A percentile compares a stretch with the other conserved stretches of the same genome.
Conservation (phyloP, 1,284 basidiomycete species). For the Boletellus deceptivus region DNA sequence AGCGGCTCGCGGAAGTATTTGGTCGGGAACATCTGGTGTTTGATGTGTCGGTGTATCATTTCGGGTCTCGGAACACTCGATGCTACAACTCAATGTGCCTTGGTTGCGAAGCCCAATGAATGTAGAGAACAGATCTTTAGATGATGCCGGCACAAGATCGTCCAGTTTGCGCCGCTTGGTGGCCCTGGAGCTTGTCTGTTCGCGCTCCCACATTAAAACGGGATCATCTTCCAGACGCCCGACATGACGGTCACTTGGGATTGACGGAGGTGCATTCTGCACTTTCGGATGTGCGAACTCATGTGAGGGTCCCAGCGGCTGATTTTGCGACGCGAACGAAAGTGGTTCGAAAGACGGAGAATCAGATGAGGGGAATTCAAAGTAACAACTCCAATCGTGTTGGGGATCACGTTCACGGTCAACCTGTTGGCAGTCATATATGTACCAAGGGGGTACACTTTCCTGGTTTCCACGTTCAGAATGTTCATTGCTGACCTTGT, state of each 20-base stretch:
- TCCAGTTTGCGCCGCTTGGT: slow-evolving; percentile 31
- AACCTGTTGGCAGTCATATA: neutral
- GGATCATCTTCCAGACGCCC: slow-evolving; percentile 1
- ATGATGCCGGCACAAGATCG: slow-evolving; percentile 24
- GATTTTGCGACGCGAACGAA: slow-evolving; percentile 25
- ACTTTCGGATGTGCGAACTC: slow-evolving; percentile 3
- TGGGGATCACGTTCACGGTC: slow-evolving; percentile 1
- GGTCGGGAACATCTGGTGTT: slow-evolving; percentile 7
- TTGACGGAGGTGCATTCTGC: slow-evolving; percentile 7
- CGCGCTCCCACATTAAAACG: slow-evolving; percentile 2
- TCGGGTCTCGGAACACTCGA: slow-evolving; percentile 18
- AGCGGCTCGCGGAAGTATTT: slow-evolving; percentile 21
- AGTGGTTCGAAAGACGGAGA: slow-evolving; percentile 26
- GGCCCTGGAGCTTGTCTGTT: slow-evolving; percentile 1
- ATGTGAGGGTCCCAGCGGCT: neutral
- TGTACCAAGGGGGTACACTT: slow-evolving; percentile 16
- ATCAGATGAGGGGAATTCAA: slow-evolving; percentile 24
- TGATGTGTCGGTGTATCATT: slow-evolving; percentile 23
- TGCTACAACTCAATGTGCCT: slow-evolving; percentile 7
- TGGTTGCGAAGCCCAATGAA: slow-evolving; percentile 28
- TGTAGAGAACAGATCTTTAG: slow-evolving; percentile 26
- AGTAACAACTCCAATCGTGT: slow-evolving; percentile 25
- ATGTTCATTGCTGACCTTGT: slow-evolving; percentile 9
- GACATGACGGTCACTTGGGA: neutral
- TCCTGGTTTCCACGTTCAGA: slow-evolving; percentile 23